Evolutionary conservation across 2,329 filamentous ascomycete species (phyloP).

Genomic region (Hypocrella siamensis): DNA sequence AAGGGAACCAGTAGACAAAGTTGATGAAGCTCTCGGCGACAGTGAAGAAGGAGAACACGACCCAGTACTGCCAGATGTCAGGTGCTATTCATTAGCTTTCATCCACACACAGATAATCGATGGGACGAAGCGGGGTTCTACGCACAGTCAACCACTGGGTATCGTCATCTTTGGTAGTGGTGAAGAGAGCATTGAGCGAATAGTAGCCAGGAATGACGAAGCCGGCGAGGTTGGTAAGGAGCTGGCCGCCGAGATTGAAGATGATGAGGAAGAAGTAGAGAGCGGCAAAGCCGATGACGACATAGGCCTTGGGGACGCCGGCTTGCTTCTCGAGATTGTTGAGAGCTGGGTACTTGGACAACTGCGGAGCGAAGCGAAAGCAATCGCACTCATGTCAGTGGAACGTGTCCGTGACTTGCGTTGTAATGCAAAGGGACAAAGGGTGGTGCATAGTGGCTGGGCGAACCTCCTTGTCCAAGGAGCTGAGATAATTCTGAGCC

Average conservation of each 20-base stretch:
- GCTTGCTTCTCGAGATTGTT: conserved; percentile 79
- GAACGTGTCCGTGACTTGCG: background rate
- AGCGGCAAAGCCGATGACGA: conserved; percentile 56
- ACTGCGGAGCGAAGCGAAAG: conserved; percentile 26
- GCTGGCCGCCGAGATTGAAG: conserved; percentile 82
- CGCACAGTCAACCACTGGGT: conserved; percentile 65
- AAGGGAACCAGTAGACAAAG: conserved; percentile 90
- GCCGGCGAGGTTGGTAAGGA: conserved; percentile 74
- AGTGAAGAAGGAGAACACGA: conserved; percentile 69
- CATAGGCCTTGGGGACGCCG: conserved; percentile 72
- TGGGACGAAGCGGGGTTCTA: conserved; percentile 5
- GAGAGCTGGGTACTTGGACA: conserved; percentile 71
- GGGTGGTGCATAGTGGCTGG: background rate
- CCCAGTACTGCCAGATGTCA: conserved; percentile 56
- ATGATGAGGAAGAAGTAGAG: conserved; percentile 86
- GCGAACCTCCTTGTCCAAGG: conserved; percentile 72
- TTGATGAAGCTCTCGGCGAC: conserved; percentile 70
- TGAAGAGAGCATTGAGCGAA: conserved; percentile 66
- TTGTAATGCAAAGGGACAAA: too few species aligned
- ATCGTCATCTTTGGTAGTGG: conserved; percentile 54
- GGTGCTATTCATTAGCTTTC: conserved; percentile 1
- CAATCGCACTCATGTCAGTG: conserved; percentile 6
- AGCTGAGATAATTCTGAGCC: conserved; percentile 58
- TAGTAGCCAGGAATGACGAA: conserved; percentile 77
- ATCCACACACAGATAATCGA: background rate